Conservation (phyloP, 1,139 yeast species). For the Geotrichum carabidarum region DNA sequence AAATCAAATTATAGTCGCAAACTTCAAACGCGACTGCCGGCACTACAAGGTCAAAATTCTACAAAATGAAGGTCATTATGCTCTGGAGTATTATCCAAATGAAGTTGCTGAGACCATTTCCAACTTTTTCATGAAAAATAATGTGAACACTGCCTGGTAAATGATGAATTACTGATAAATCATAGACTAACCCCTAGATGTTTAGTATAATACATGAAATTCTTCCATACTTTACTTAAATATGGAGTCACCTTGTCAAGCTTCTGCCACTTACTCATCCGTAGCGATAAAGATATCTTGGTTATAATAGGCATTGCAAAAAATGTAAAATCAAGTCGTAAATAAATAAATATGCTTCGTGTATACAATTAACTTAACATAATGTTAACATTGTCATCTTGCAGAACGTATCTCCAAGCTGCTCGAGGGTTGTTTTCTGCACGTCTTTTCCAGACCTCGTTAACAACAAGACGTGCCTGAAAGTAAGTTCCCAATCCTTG, state of each 20-base stretch:
- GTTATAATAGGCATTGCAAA: background rate
- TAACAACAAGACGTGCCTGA: slow-evolving; percentile 79
- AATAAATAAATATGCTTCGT: background rate
- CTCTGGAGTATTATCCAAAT: slow-evolving; percentile 28
- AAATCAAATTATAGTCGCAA: slow-evolving; percentile 28
- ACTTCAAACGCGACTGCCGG: slow-evolving; percentile 29
- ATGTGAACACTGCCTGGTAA: background rate
- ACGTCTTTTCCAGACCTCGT: slow-evolving; percentile 86
- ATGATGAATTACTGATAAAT: background rate
- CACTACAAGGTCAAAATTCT: slow-evolving; percentile 32
- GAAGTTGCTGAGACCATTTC: background rate
- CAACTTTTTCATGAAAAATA: background rate
- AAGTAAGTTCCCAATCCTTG: slow-evolving; percentile 78
- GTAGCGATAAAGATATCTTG: too few relatives aligned
- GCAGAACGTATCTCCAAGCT: slow-evolving; percentile 72
- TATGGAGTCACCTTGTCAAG: too few relatives aligned
- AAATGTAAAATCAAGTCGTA: background rate
- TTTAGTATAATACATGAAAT: background rate
- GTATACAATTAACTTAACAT: slow-evolving; percentile 9
- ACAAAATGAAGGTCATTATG: slow-evolving; percentile 42
- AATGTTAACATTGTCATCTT: slow-evolving; percentile 15
- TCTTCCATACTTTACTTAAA: background rate
- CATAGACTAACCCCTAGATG: background rate
- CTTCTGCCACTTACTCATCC: background rate
- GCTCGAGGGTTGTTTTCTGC: slow-evolving; percentile 73